These are phyloP conservation scores for Arabidopsis arenosa DNA, from an alignment of 345 rosid genomes.

Conservation along the genomic window DNA sequence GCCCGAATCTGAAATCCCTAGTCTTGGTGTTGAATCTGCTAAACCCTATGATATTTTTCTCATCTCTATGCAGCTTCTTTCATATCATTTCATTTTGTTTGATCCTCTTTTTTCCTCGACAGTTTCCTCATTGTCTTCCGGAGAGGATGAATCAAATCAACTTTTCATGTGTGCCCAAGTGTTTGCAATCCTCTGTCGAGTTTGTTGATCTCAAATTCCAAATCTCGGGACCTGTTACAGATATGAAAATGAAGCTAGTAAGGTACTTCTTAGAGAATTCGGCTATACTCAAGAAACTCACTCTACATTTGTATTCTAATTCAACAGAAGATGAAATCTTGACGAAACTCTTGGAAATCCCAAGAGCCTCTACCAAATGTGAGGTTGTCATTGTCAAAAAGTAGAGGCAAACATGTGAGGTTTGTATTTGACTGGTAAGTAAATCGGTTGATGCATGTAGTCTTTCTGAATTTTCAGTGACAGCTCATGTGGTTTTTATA, in stretches of 20 bases:
- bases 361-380: background rate
- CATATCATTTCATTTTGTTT: background rate
- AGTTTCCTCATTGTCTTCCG: background rate
- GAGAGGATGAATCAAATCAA: background rate
- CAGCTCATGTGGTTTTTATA: no score
- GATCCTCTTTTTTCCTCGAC: background rate
- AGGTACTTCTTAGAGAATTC: background rate
- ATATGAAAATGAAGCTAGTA: no score
- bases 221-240: no score
- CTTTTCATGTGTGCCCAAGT: background rate
- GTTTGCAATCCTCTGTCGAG: background rate
- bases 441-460: no score
- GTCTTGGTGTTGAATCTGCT: conserved; percentile 1
- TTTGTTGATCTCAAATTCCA: no score
- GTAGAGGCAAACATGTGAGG: background rate
- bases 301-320: background rate
- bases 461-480: no score
- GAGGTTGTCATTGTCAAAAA: background rate
- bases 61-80: background rate
- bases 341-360: background rate
- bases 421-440: no score
- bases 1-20: conserved; percentile 13
- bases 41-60: no score
- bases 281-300: background rate
- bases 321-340: no score